Percentiles rank a stretch among this genome's conserved stretches.
Conservation (phyloP, 164 flowering plant species). For the Chloranthus sessilifolius region DNA sequence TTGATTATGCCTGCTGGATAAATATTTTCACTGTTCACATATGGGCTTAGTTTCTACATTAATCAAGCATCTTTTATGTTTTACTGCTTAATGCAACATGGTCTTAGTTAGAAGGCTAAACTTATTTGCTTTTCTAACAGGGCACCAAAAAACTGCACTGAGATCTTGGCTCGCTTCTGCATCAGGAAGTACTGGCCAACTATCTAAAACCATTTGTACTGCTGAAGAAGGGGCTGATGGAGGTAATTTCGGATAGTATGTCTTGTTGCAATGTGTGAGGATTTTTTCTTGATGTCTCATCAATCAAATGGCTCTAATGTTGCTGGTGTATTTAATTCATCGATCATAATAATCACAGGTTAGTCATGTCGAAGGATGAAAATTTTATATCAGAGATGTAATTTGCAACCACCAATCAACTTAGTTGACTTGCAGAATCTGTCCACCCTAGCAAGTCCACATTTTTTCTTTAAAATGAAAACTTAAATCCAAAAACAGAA, state of each 20-base stretch:
- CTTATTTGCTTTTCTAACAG: conserved; percentile 26
- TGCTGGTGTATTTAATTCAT: no score
- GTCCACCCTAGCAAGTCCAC: no score
- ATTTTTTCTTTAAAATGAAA: no score
- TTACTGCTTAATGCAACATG: background rate
- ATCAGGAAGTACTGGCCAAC: conserved; percentile 24
- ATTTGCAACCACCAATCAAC: no score
- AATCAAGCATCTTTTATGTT: background rate
- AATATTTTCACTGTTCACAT: background rate
- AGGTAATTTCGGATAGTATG: conserved; percentile 31
- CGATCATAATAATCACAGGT: no score
- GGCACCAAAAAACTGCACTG: conserved; percentile 41
- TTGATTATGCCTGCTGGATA: no score
- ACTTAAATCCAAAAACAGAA: no score
- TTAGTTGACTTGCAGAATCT: no score
- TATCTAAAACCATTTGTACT: conserved; percentile 1
- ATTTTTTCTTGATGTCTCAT: no score
- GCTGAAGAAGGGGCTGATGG: conserved; percentile 14
- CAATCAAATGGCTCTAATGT: no score
- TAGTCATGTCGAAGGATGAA: no score
- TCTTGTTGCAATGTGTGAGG: background rate
- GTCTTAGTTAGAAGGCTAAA: background rate
- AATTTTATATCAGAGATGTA: no score
- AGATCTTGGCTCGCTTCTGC: conserved; percentile 63
- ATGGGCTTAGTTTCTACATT: background rate